Evolutionary conservation across 2,329 filamentous ascomycete species (phyloP).

Genomic region (Fusarium sp.): DNA sequence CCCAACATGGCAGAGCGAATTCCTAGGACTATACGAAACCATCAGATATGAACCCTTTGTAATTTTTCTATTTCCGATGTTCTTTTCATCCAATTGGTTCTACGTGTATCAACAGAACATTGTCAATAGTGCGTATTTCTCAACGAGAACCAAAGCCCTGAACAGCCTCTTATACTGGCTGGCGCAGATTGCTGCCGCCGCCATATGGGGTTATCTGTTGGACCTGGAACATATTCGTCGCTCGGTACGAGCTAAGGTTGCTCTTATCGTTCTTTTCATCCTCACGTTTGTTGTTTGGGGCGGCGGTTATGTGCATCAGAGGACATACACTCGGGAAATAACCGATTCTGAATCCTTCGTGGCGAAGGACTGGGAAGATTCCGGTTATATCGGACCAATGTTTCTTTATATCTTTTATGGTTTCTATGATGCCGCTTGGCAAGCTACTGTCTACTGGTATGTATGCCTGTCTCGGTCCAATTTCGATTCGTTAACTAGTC

Average conservation of each 20-base stretch:
- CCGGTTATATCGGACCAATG: constrained; percentile 81
- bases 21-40: constrained; percentile 82
- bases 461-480: constrained; percentile 61
- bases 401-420: constrained; percentile 93
- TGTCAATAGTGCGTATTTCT: constrained; percentile 79
- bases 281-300: constrained; percentile 87
- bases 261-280: constrained; percentile 73
- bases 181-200: constrained; percentile 81
- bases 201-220: constrained; percentile 79
- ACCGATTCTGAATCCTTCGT: background rate
- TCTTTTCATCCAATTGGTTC: constrained; percentile 87
- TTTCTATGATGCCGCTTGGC: constrained; percentile 90
- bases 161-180: constrained; percentile 80
- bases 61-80: constrained; percentile 83
- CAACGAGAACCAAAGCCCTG: constrained; percentile 79
- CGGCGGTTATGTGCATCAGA: constrained; percentile 84
- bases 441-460: constrained; percentile 93
- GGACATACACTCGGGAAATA: constrained; percentile 35
- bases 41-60: constrained; percentile 78
- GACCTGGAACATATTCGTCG: constrained; percentile 74
- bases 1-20: constrained; percentile 86
- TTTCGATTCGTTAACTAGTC: background rate
- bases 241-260: constrained; percentile 75
- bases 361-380: constrained; percentile 73
- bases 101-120: constrained; percentile 84